Evolutionary conservation across 139 green algal species (phyloP).

Genomic region (Tetratostichococcus sp.): DNA sequence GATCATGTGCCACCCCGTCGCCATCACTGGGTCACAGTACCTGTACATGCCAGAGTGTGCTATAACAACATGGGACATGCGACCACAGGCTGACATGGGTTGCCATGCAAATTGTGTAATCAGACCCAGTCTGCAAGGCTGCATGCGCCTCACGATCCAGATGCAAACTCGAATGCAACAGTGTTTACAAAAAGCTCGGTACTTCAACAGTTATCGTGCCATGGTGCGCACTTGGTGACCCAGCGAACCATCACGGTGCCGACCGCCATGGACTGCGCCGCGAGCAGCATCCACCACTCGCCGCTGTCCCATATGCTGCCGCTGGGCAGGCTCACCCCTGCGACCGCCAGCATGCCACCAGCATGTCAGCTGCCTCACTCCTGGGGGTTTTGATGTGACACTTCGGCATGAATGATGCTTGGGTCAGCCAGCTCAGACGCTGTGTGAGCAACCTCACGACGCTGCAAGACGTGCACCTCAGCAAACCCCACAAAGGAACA

Average conservation of each 20-base stretch:
- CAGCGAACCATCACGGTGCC: slow-evolving; percentile 94
- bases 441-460: too few species aligned
- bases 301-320: slow-evolving; percentile 64
- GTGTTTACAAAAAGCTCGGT: too few species aligned
- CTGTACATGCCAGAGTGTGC: slow-evolving; percentile 64
- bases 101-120: too few species aligned
- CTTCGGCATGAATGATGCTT: too few species aligned
- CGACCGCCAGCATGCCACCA: slow-evolving; percentile 82
- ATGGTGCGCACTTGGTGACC: slow-evolving; percentile 44
- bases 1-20: slow-evolving; percentile 98
- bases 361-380: too few species aligned
- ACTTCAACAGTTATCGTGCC: background rate
- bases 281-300: slow-evolving; percentile 95
- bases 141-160: too few species aligned
- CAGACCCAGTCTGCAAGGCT: too few species aligned
- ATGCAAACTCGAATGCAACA: too few species aligned
- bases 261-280: slow-evolving; percentile 95
- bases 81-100: background rate
- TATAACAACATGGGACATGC: background rate
- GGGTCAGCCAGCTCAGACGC: too few species aligned
- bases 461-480: too few species aligned
- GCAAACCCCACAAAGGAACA: too few species aligned
- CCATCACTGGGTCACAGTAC: slow-evolving; percentile 86
- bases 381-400: too few species aligned
- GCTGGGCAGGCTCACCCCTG: slow-evolving; percentile 43